A percentile compares a stretch with the other conserved stretches of the same genome.
Conservation (phyloP, 2,329 filamentous ascomycete species). For the Blumeria graminis region DNA sequence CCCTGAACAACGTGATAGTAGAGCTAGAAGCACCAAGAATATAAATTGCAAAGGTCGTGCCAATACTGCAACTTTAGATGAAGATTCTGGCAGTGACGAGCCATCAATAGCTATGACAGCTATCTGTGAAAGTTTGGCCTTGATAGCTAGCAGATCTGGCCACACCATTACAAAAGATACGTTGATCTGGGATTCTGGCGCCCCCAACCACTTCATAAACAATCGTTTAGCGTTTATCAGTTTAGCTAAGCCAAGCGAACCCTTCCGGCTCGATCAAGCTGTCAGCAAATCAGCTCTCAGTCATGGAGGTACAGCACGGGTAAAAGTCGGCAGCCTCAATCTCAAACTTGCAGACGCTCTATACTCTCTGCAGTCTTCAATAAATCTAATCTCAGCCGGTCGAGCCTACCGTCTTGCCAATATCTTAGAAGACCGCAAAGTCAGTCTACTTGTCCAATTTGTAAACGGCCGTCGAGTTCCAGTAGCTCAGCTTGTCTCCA, state of each 20-base stretch:
- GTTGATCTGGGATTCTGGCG: neutral
- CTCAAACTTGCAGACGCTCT: neutral
- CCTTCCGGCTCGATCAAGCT: neutral
- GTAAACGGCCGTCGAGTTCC: neutral
- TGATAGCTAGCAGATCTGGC: neutral
- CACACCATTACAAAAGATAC: neutral
- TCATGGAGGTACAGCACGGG: neutral
- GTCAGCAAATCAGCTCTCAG: neutral
- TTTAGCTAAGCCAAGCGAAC: neutral
- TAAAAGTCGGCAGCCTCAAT: neutral
- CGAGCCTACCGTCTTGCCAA: neutral
- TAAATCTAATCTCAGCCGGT: neutral
- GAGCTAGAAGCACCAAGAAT: too few species aligned
- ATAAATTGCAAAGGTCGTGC: neutral
- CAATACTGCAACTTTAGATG: too few species aligned
- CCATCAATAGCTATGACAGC: too few species aligned
- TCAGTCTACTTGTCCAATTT: neutral
- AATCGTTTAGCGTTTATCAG: neutral
- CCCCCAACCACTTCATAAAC: slow-evolving; percentile 1
- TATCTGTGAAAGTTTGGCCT: neutral
- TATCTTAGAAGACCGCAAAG: neutral
- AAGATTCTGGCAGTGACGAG: neutral
- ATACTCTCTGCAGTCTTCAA: neutral
- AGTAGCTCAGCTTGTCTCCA: neutral
- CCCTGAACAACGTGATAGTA: too few species aligned